Percentiles rank a stretch among this genome's conserved stretches.
phyloP scores from a whole-genome alignment of 2,329 filamentous ascomycete species.

The Piedraia hortae region DNA sequence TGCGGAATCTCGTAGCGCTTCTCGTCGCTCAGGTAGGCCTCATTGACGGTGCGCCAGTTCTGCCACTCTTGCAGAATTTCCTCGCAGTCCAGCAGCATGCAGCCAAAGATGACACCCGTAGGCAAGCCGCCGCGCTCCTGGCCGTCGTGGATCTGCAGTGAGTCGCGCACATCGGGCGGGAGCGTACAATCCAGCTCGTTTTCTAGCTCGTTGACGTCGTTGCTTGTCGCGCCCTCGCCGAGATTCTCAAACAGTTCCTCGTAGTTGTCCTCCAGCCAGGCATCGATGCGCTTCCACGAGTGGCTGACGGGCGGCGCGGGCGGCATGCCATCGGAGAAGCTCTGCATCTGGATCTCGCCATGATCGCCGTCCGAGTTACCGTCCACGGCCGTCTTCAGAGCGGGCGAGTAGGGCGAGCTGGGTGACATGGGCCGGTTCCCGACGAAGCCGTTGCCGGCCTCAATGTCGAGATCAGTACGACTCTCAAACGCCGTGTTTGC shows the following conservation, averaged over 20 bases:
- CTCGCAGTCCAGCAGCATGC: slow-evolving; percentile 91
- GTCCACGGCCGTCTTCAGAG: slow-evolving; percentile 29
- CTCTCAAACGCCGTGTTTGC: slow-evolving; percentile 70
- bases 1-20: slow-evolving; percentile 29
- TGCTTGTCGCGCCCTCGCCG: slow-evolving; percentile 69
- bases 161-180: slow-evolving; percentile 80
- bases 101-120: slow-evolving; percentile 76
- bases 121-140: slow-evolving; percentile 80
- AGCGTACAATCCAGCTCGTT: slow-evolving; percentile 85
- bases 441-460: slow-evolving; percentile 32
- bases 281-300: slow-evolving; percentile 84
- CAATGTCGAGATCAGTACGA: slow-evolving; percentile 51
- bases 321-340: slow-evolving; percentile 72
- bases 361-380: slow-evolving; percentile 41
- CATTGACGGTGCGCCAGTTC: slow-evolving; percentile 82
- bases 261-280: slow-evolving; percentile 85
- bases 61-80: slow-evolving; percentile 96
- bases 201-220: slow-evolving; percentile 90
- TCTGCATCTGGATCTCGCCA: slow-evolving; percentile 89
- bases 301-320: slow-evolving; percentile 67
- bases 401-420: slow-evolving; percentile 63
- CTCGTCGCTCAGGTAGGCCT: slow-evolving; percentile 46
- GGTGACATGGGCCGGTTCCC: slow-evolving; percentile 27
- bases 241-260: slow-evolving; percentile 83
- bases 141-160: slow-evolving; percentile 74